Conservation (phyloP, 78 protist genomes). For the Chrysochromulina tobinii region DNA sequence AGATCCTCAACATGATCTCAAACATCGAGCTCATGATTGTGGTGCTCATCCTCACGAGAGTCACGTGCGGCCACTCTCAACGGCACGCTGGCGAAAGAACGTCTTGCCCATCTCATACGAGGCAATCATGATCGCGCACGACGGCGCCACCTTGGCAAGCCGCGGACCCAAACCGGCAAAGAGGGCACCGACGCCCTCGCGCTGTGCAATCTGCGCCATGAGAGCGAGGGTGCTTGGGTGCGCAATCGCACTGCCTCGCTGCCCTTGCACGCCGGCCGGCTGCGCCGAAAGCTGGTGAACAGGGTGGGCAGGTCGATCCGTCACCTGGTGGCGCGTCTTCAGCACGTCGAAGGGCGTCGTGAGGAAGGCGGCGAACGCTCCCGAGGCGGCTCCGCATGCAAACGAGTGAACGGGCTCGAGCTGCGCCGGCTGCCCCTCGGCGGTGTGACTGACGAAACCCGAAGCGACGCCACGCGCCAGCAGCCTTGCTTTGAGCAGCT, state of each 20-base stretch:
- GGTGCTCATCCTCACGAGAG: too few relatives aligned
- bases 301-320: neutral
- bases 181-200: neutral
- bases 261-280: neutral
- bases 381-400: constrained; percentile 66
- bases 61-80: too few relatives aligned
- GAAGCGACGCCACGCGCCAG: neutral
- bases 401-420: constrained; percentile 5
- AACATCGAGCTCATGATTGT: too few relatives aligned
- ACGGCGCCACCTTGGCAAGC: constrained; percentile 69
- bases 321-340: constrained; percentile 39
- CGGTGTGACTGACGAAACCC: neutral
- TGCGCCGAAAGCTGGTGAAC: too few relatives aligned
- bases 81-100: too few relatives aligned
- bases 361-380: constrained; percentile 42
- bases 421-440: neutral
- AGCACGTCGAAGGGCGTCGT: constrained; percentile 59
- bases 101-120: constrained; percentile 51
- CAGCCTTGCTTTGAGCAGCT: neutral
- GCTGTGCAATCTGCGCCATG: neutral
- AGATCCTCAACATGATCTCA: too few relatives aligned
- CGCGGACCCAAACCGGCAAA: constrained; percentile 70
- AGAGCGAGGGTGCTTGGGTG: neutral
- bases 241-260: neutral
- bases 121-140: constrained; percentile 81